Evolutionary conservation across 192 early-diverging fungal genomes (phyloP), one percentile per base, ranked within the genome.

Genomic region (Coemansia sp.): DNA sequence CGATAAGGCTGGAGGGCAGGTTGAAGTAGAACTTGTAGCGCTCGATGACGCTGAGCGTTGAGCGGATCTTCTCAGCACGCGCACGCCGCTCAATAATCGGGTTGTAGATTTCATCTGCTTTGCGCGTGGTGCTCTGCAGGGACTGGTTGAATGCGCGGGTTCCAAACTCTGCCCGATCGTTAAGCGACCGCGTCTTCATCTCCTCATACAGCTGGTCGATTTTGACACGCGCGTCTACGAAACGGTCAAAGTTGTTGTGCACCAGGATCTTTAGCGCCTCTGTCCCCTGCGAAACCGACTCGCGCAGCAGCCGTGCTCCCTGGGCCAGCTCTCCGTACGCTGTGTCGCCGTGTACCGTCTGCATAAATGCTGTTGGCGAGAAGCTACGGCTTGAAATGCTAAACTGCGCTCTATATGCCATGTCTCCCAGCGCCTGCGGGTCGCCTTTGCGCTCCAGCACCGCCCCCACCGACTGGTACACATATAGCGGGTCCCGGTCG

Each of bases 21-120:
- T 93, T 95, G 66, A 99, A 97, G 66, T 96, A 94, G 69, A 97
- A 93, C 60, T 91, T 89, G 83, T 93, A 99, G 40, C 92, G 83
- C 60, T 94, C 91, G n/a, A 99, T 79, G n/a, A 97, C 76, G 38
- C 79, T 84, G 9, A 99, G 83, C 4, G 96, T 92, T 8, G 83
- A 85, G 8, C 91, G 83, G n/a, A 99, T 85, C 75, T 91, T 91
- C 51, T 94, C 96, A 1, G 90, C 90, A 43, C 90, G 89, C 14
- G 80, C 82, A 30, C 93, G 82, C 9, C 93, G 74, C 42, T 92
- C 87, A 8, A 98, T 67, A 15, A 98, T 82, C 1, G 94, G 94
- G 8, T 85, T 83, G 73, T 92, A 96, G 1, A 96, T 81, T 45
- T 90, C 83, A 23, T 88, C 82, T 0, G 96, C 93, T 41, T 84